Conservation (phyloP, 1,284 basidiomycete genomes). For the Melampsora occidentalis region DNA sequence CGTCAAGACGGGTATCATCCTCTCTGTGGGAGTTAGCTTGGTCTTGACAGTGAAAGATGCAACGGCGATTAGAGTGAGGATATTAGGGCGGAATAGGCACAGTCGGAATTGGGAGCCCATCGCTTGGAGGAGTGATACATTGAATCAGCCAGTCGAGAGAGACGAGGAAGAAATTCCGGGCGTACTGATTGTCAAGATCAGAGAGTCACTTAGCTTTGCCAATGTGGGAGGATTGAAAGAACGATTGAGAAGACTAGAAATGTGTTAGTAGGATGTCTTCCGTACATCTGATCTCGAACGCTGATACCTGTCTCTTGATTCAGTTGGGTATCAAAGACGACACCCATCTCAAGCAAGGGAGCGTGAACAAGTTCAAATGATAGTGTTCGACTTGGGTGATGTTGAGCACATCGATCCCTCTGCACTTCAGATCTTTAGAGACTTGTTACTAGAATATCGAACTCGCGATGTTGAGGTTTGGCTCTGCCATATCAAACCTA, state of each 20-base stretch:
- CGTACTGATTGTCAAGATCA: conserved; percentile 73
- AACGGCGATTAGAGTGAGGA: conserved; percentile 40
- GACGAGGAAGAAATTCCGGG: conserved; percentile 71
- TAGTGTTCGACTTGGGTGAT: conserved; percentile 41
- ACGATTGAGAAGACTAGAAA: conserved; percentile 39
- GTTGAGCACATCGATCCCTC: conserved; percentile 41
- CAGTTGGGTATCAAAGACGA: conserved; percentile 32
- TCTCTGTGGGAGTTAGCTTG: conserved; percentile 39
- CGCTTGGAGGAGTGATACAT: conserved; percentile 43
- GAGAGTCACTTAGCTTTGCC: conserved; percentile 75
- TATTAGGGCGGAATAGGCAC: conserved; percentile 68
- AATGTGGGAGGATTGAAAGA: conserved; percentile 42
- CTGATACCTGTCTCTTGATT: neutral
- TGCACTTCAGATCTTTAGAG: conserved; percentile 38
- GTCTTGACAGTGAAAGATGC: conserved; percentile 39
- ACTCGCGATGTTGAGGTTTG: conserved; percentile 39
- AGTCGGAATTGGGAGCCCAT: conserved; percentile 77
- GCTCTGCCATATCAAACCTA: conserved; percentile 41
- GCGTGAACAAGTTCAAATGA: conserved; percentile 25
- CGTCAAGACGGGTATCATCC: conserved; percentile 39
- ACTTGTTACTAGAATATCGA: conserved; percentile 34
- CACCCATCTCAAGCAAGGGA: conserved; percentile 38
- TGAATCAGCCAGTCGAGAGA: conserved; percentile 66
- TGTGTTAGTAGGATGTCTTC: conserved; percentile 12
- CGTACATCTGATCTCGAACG: neutral